Percentiles rank a stretch among this genome's conserved stretches.
Evolutionary conservation across 2,329 filamentous ascomycete genomes (phyloP).

Genomic region (Clonostachys solani): DNA sequence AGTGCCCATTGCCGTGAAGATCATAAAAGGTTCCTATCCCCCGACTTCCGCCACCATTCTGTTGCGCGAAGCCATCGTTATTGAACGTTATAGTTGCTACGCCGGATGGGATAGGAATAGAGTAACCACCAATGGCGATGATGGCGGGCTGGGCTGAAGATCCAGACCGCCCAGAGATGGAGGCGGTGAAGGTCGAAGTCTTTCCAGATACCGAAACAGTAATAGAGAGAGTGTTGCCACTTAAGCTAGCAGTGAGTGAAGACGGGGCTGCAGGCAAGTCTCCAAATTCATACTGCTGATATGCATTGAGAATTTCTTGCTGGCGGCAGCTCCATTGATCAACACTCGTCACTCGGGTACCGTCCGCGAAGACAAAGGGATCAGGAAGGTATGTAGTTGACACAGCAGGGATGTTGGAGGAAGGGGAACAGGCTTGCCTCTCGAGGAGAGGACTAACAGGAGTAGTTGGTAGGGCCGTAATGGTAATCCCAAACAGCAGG

Average conservation of each 20-base stretch:
- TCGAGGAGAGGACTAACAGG: background rate
- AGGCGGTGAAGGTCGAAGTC: slow-evolving; percentile 17
- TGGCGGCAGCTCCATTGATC: slow-evolving; percentile 34
- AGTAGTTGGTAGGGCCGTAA: background rate
- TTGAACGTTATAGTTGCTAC: slow-evolving; percentile 55
- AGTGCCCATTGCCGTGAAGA: slow-evolving; percentile 50
- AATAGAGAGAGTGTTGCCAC: slow-evolving; percentile 33
- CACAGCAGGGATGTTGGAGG: background rate
- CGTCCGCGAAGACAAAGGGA: slow-evolving; percentile 33
- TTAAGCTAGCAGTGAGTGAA: slow-evolving; percentile 35
- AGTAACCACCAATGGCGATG: slow-evolving; percentile 50
- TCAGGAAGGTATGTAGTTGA: slow-evolving; percentile 9
- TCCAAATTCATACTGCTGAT: slow-evolving; percentile 33
- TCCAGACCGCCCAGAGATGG: slow-evolving; percentile 33
- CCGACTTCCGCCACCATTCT: slow-evolving; percentile 38
- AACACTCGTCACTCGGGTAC: slow-evolving; percentile 26
- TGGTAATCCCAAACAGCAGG: too few relatives aligned
- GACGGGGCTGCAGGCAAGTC: slow-evolving; percentile 24
- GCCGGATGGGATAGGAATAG: slow-evolving; percentile 47
- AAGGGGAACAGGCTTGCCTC: slow-evolving; percentile 1
- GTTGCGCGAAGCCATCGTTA: slow-evolving; percentile 52
- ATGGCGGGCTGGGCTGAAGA: slow-evolving; percentile 29
- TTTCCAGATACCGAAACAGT: slow-evolving; percentile 30
- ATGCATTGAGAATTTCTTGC: slow-evolving; percentile 26
- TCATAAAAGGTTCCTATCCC: slow-evolving; percentile 56